Evolutionary conservation across 2,329 filamentous ascomycete species (phyloP), one percentile per base, ranked within the genome.

Genomic region (Colletotrichum gloeosporioides): DNA sequence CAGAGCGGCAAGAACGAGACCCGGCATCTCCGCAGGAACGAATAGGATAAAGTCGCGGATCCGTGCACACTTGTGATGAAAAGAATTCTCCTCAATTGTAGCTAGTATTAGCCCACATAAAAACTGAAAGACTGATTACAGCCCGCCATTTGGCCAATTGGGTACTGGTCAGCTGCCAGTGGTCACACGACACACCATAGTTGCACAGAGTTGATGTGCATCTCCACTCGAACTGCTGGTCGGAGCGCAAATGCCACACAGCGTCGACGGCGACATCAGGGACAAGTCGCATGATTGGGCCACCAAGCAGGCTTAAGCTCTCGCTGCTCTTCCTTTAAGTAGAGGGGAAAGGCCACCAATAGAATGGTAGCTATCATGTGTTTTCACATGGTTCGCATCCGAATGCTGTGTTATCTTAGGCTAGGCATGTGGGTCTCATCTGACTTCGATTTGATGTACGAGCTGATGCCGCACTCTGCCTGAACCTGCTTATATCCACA

Each of bases 361-460:
- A 49, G 9, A 12, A n/a, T 3, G 18, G 18, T 18, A 49, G 18
- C 0, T 4, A 49, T 49, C 39, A 0, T 49, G 18, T 12, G 18
- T 44, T 44, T 9, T 18, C 8, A 18, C 8, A 44, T 18, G 16
- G 36, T 44, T 44, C 4, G 16, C 4, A 44, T 44, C 8, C 4
- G 16, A 18, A 18, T 44, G 16, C 8, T 18, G 36, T 44, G 39
- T 44, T 12, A n/a, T 44, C 39, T 7, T 9, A 44, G 39, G 18
- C 39, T n/a, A n/a, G 39, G 0, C 18, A 44, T 44, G 9, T n/a
- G 18, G 18, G 1, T 44, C 39, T 44, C 39, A 44, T 7, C 0
- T 10, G 9, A 6, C 39, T 44, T 44, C 18, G 1, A 0, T 44
- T 44, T 8, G 1, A 0, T n/a, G 39, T n/a, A 44, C 18, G 1